Evolutionary conservation across 2,329 filamentous ascomycete genomes (phyloP), one percentile per base, ranked within the genome.

Genomic region (Neopestalotiopsis rosae): DNA sequence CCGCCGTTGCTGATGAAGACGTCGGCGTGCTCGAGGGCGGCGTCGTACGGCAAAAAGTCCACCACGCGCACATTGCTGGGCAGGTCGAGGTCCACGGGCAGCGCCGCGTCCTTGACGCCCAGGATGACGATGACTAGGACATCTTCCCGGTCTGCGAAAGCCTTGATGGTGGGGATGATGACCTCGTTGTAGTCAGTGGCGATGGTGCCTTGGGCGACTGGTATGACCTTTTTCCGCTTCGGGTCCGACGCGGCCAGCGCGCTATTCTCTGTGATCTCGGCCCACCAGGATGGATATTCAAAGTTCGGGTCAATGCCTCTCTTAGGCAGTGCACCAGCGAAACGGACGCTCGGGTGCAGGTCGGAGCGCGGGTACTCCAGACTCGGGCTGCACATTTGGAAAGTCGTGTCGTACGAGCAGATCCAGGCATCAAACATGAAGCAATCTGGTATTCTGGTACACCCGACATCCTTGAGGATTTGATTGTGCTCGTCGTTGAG

Each of bases 31-130:
- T 81, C 80, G 1, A 88, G 76, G 1, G 87, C 69, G 0, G 79
- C 75, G 68, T 87, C 83, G 70, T 86, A 87, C 3, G 84, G 79
- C 4, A 88, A 74, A 71, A 84, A 86, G 72, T 87, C 84, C 28
- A 82, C 75, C 4, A 85, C 79, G 10, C 80, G 77, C 0, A 80
- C 77, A 71, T 87, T 87, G 1, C 68, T 34, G 0, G 85, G 82
- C 2, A 84, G 68, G 6, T 69, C 70, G 1, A 72, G 20, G 3
- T 78, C 73, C 17, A 75, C 70, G 1, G 76, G 76, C 42, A 78
- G 73, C 5, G 69, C 68, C 1, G 76, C 75, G 5, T 78, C 79
- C 5, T 69, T 70, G 1, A 59, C 57, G 9, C 78, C 78, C 5
- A 81, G 74, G 0, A 79, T 77, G 4, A 76, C 80, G n/a, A 83